Evolutionary conservation across 208 protist genomes (phyloP), one percentile per base, ranked within the genome.

Genomic region (Wallacemonas sp.): DNA sequence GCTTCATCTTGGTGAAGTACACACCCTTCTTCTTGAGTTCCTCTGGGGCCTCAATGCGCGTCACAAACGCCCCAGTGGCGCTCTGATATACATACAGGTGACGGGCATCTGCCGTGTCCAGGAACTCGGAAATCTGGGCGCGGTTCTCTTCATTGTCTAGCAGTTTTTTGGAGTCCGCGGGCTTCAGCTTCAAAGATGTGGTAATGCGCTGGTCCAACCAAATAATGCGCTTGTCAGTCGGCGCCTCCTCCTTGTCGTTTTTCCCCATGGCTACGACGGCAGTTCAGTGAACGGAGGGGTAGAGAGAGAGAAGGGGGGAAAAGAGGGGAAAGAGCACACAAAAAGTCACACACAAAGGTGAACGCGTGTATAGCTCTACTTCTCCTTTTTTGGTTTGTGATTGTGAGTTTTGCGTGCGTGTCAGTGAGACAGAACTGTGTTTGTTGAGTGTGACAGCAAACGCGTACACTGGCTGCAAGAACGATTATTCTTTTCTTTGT

Each of bases 161-260:
- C 16, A 96, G 75, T 74, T 97, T 97, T 63, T 94, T 90, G 19
- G 89, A 86, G 29, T 97, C 94, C n/a, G 76, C 80, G 4, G 91
- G 90, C 79, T 97, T 97, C 67, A 93, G 70, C 61, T 86, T 88
- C 49, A 97, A 72, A 8, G 88, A 82, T 16, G 72, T 87, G 1
- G 80, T 94, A 46, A 96, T 88, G 52, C 92, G 87, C 72, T 93
- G 85, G 68, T 97, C 94, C 44, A 97, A 68, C 94, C 94, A 97
- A 65, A 90, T 67, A 6, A 97, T 80, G n/a, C 94, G 87, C 81
- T 95, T 96, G 70, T 97, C 94, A 23, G 78, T 72, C 26, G 87
- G 87, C 52, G 84, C 85, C 61, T 96, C 94, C 9, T 97, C 90
- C 70, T 97, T 96, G 73, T 96, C 92, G 27, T 83, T 83, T 62